Percentiles rank a stretch among this genome's conserved stretches.
phyloP scores from a whole-genome alignment of 2,329 filamentous ascomycete species.

The Escovopsis sp. region DNA sequence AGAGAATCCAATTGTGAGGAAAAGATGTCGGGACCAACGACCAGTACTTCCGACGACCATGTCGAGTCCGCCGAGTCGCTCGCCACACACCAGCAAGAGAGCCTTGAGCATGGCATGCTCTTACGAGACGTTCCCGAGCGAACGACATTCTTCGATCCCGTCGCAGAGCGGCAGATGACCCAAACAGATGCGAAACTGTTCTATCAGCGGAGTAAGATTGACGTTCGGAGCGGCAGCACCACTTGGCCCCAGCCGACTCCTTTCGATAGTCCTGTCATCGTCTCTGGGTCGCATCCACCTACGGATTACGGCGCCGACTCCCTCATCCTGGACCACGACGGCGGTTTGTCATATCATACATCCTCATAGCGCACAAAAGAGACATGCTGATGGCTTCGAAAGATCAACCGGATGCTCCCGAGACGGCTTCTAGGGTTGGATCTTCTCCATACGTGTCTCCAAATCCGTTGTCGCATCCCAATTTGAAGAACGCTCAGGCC shows the following conservation, averaged over 20 bases:
- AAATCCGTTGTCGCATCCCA: background rate
- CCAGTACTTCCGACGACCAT: constrained; percentile 10
- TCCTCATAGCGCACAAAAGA: background rate
- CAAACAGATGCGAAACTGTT: constrained; percentile 92
- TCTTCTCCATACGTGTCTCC: constrained; percentile 1
- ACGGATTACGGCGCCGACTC: constrained; percentile 24
- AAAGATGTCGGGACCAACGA: constrained; percentile 10
- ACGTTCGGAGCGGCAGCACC: constrained; percentile 25
- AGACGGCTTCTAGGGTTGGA: background rate
- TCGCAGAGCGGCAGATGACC: constrained; percentile 86
- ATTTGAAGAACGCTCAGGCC: constrained; percentile 26
- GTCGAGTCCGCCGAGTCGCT: constrained; percentile 10
- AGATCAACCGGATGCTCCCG: constrained; percentile 7
- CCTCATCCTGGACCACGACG: constrained; percentile 16
- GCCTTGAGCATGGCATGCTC: constrained; percentile 41
- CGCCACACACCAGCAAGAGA: constrained; percentile 13
- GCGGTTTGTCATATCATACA: constrained; percentile 7
- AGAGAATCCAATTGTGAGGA: constrained; percentile 19
- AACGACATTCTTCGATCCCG: constrained; percentile 86
- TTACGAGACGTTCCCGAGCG: constrained; percentile 47
- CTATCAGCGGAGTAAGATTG: constrained; percentile 76
- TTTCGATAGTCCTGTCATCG: constrained; percentile 31
- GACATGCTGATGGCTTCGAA: constrained; percentile 1
- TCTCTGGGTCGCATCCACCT: constrained; percentile 19
- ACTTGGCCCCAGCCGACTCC: constrained; percentile 29